These are phyloP conservation scores for Auriscalpium vulgare DNA, from an alignment of 768 basidiomycete species.

Conservation along the genomic window DNA sequence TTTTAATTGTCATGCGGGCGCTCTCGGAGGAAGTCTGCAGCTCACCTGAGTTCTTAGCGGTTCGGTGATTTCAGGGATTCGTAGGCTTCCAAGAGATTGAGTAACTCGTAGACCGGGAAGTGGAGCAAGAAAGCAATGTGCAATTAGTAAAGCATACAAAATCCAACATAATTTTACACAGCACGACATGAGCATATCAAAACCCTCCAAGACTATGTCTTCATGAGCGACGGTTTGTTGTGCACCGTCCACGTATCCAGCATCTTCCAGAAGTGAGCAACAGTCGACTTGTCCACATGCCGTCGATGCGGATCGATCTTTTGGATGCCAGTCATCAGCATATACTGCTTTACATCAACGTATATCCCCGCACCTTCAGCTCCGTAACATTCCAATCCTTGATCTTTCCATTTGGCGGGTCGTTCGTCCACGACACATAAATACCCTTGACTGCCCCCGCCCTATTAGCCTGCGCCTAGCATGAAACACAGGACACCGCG, in stretches of 20 bases:
- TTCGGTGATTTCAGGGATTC: no score
- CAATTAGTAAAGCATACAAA: no score
- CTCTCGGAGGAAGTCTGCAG: no score
- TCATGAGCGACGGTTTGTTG: conserved; percentile 74
- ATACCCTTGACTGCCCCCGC: conserved; percentile 76
- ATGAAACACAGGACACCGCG: conserved; percentile 8
- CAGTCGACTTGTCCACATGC: conserved; percentile 90
- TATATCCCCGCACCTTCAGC: conserved; percentile 57
- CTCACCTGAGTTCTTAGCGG: no score
- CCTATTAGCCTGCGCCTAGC: background rate
- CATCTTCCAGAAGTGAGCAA: conserved; percentile 93
- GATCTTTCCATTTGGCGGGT: conserved; percentile 80
- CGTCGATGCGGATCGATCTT: conserved; percentile 87
- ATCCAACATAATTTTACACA: no score
- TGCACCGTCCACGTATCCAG: conserved; percentile 78
- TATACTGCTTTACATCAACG: background rate
- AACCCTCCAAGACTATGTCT: conserved; percentile 20
- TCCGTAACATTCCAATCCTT: conserved; percentile 98
- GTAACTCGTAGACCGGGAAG: no score
- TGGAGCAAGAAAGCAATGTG: no score
- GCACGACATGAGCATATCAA: no score
- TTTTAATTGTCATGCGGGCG: background rate
- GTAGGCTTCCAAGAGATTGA: no score
- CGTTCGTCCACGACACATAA: conserved; percentile 91
- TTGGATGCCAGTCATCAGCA: background rate